Evolutionary conservation across 2,329 filamentous ascomycete species (phyloP), one percentile per base, ranked within the genome.

Genomic region (Cyclaneusma minus): DNA sequence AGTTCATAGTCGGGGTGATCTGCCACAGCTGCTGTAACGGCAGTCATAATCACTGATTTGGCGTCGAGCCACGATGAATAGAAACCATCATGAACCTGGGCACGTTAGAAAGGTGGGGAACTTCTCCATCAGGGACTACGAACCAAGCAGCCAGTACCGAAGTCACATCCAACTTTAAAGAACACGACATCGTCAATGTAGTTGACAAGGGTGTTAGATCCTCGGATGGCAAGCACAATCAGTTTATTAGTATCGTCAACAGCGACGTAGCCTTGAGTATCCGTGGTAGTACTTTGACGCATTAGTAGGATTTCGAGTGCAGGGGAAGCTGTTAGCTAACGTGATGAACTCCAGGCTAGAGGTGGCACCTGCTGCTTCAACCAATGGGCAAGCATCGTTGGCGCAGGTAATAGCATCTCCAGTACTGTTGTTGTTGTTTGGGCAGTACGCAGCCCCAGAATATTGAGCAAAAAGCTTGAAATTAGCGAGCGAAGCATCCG

Each of bases 81-180:
- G 24, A 47, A 49, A 2, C 47, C 45, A 8, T 24, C 24, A 24
- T 48, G 46, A 6, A 45, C 31, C 13, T 35, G 31, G 26, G 6
- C 30, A 29, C 6, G 16, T n/a, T n/a, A n/a, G n/a, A n/a, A n/a
- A n/a, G n/a, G n/a, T n/a, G n/a, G n/a, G 24, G n/a, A n/a, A n/a
- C n/a, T n/a, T n/a, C n/a, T n/a, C n/a, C n/a, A n/a, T n/a, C n/a
- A n/a, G n/a, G n/a, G n/a, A n/a, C n/a, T 35, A 39, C 30, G 37
- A 13, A 18, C 23, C 10, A 10, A 23, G 22, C 36, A 35, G 19
- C 30, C 33, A 20, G 27, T 19, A 5, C 25, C 18, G 13, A 38
- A 29, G n/a, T 27, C 18, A n/a, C n/a, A 35, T 17, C 22, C 13
- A 4, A 22, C 20, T 27, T 28, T 17, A 8, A 18, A 4, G 22